Conservation (phyloP, 345 rosid species). For the Raphanus sativus region DNA sequence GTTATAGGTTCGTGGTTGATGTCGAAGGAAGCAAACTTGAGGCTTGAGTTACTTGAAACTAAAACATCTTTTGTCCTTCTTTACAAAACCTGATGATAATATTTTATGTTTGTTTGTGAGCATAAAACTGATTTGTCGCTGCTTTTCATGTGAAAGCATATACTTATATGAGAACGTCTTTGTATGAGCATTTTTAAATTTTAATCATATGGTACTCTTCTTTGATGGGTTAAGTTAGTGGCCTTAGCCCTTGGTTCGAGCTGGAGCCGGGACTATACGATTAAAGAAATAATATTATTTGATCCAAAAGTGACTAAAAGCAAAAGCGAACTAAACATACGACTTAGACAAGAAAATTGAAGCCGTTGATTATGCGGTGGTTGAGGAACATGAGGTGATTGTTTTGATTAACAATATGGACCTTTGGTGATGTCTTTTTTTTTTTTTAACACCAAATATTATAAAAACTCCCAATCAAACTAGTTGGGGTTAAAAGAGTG, state of each 20-base stretch:
- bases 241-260: background rate
- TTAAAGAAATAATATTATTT: background rate
- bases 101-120: conserved; percentile 18
- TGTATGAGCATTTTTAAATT: background rate
- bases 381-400: conserved; percentile 9
- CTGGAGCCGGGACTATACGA: background rate
- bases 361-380: background rate
- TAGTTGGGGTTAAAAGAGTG: too few species aligned
- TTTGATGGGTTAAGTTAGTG: background rate
- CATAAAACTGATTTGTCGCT: background rate
- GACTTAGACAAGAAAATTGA: background rate
- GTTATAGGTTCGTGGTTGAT: conserved; percentile 87
- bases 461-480: too few species aligned
- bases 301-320: conserved; percentile 12
- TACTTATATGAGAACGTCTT: background rate
- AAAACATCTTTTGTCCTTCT: background rate
- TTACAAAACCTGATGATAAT: background rate
- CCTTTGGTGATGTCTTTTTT: conserved; percentile 8
- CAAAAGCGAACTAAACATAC: background rate
- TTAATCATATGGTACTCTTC: background rate
- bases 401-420: conserved; percentile 1
- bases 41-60: conserved; percentile 9
- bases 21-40: conserved; percentile 83
- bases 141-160: conserved; percentile 3
- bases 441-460: too few species aligned